Conservation (phyloP, 768 basidiomycete genomes). For the Suillus alpinus region DNA sequence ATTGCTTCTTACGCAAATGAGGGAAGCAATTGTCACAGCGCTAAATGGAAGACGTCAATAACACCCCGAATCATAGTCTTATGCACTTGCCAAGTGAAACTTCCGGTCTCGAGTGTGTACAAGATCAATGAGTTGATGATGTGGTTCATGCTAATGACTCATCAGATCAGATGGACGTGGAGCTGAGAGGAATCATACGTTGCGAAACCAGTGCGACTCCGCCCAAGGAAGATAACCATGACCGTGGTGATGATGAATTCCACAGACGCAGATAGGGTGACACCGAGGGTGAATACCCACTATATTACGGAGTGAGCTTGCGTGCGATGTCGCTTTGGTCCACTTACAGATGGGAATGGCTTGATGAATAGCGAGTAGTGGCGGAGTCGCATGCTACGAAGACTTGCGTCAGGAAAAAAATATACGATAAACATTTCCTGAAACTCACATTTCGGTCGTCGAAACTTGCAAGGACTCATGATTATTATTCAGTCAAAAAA, state of each 20-base stretch:
- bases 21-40: slow-evolving; percentile 30
- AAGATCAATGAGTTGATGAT: slow-evolving; percentile 48
- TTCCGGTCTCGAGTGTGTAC: slow-evolving; percentile 53
- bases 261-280: slow-evolving; percentile 32
- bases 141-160: slow-evolving; percentile 39
- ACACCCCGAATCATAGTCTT: not conserved
- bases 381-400: slow-evolving; percentile 23
- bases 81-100: slow-evolving; percentile 39
- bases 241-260: slow-evolving; percentile 29
- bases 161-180: not conserved
- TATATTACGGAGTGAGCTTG: slow-evolving; percentile 6
- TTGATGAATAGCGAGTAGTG: slow-evolving; percentile 29
- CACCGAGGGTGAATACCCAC: slow-evolving; percentile 31
- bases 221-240: slow-evolving; percentile 32
- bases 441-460: slow-evolving; percentile 30
- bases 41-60: slow-evolving; percentile 11
- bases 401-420: not conserved
- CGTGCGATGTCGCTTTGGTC: not conserved
- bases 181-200: slow-evolving; percentile 11
- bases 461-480: slow-evolving; percentile 17
- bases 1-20: slow-evolving; percentile 25
- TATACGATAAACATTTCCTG: not conserved
- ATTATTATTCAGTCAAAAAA: not conserved
- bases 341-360: slow-evolving; percentile 27
- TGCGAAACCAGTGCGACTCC: slow-evolving; percentile 29